Evolutionary conservation across 2,329 filamentous ascomycete genomes (phyloP).

Genomic region (Paecilomyces dactylethromorphus): DNA sequence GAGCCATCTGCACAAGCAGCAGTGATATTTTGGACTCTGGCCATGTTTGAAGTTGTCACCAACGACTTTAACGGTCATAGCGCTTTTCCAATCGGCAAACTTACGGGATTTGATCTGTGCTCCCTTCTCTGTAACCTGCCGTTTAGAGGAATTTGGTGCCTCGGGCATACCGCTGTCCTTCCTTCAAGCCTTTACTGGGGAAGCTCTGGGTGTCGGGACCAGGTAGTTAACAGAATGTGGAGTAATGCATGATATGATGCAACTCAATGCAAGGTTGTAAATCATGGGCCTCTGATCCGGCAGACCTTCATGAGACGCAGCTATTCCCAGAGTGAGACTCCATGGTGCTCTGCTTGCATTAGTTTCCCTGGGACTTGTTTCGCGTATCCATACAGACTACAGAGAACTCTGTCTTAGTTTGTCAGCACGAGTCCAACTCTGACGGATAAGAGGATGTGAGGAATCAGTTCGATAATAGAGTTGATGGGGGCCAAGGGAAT

Average conservation of each 20-base stretch:
- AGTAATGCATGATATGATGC: conserved; percentile 1
- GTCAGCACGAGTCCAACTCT: background rate
- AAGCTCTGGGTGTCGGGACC: background rate
- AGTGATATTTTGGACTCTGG: background rate
- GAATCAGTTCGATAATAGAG: background rate
- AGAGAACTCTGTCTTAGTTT: too few relatives aligned
- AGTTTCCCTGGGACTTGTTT: background rate
- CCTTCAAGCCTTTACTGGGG: background rate
- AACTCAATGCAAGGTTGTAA: background rate
- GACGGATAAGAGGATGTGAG: background rate
- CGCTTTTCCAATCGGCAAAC: background rate
- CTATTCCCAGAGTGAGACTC: background rate
- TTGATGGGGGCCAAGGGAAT: background rate
- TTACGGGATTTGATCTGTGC: background rate
- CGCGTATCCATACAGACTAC: too few relatives aligned
- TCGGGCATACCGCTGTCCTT: background rate
- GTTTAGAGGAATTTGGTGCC: background rate
- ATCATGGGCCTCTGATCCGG: background rate
- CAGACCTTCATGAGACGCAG: background rate
- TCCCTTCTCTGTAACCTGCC: background rate
- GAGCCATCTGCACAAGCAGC: background rate
- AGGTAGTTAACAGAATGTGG: background rate
- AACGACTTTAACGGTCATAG: background rate
- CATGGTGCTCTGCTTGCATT: background rate
- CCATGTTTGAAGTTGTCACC: background rate